These are phyloP conservation scores for Didymella pinodella DNA, from an alignment of 2,329 filamentous ascomycete species.

Conservation along the genomic window DNA sequence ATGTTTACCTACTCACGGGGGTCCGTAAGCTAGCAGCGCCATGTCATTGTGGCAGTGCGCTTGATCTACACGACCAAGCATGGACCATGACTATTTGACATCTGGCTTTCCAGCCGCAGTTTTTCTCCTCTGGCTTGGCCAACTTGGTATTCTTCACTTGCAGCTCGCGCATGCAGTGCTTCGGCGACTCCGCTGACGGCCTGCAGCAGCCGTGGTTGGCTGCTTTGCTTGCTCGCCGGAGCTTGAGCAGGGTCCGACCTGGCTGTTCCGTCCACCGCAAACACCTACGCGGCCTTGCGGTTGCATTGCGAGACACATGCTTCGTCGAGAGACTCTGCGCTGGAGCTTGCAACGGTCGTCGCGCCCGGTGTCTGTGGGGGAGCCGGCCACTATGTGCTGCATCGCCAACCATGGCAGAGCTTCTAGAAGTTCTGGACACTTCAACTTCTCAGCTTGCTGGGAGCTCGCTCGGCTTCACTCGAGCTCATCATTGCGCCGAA, in stretches of 20 bases:
- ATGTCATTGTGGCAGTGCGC: slow-evolving; percentile 14
- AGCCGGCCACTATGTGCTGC: not conserved
- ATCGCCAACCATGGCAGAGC: not conserved
- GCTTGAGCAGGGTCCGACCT: slow-evolving; percentile 5
- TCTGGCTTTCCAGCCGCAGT: slow-evolving; percentile 2
- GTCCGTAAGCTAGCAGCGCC: not conserved
- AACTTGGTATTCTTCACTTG: slow-evolving; percentile 6
- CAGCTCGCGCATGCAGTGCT: slow-evolving; percentile 9
- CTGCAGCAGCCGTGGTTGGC: not conserved
- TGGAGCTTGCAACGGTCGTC: not conserved
- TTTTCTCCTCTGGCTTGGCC: not conserved
- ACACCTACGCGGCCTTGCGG: not conserved
- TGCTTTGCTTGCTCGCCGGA: not conserved
- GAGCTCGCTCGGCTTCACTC: not conserved
- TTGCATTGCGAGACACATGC: not conserved
- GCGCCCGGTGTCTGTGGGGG: not conserved
- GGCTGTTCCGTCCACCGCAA: not conserved
- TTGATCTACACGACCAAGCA: slow-evolving; percentile 3
- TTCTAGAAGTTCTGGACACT: not conserved
- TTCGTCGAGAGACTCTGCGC: not conserved
- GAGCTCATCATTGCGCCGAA: slow-evolving; percentile 11
- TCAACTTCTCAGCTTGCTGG: not conserved
- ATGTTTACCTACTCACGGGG: slow-evolving; percentile 3
- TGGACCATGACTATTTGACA: not conserved
- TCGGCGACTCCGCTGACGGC: slow-evolving; percentile 17